These are phyloP conservation scores for Paecilomyces formosus DNA, from an alignment of 2,329 filamentous ascomycete species.

Conservation along the genomic window DNA sequence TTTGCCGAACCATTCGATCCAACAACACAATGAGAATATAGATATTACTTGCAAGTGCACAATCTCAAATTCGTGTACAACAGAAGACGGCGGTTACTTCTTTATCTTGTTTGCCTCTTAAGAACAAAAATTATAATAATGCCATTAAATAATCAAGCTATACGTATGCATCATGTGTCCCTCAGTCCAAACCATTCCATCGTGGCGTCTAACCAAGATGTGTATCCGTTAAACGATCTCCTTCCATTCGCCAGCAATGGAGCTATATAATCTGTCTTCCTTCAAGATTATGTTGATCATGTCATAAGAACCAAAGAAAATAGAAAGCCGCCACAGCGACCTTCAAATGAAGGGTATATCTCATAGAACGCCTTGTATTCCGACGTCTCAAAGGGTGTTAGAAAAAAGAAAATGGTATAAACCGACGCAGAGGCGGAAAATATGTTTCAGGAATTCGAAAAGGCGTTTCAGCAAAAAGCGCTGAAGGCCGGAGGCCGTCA, in stretches of 20 bases:
- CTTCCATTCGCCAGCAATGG: not conserved
- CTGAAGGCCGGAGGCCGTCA: not conserved
- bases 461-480: not conserved
- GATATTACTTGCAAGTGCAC: not conserved
- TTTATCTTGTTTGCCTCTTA: not conserved
- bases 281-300: slow-evolving; percentile 3
- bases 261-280: not conserved
- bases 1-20: not conserved
- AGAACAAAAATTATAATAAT: not conserved
- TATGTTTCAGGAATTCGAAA: not conserved
- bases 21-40: too few species aligned
- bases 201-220: not conserved
- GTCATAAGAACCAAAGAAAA: slow-evolving; percentile 14
- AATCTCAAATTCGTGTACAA: not conserved
- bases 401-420: not conserved
- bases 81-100: not conserved
- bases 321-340: not conserved
- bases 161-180: not conserved
- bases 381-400: not conserved
- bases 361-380: slow-evolving; percentile 24
- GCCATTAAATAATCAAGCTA: not conserved
- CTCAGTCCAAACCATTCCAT: not conserved
- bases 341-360: slow-evolving; percentile 31
- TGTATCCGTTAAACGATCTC: not conserved
- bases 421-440: not conserved